Conservation (phyloP, 2,329 filamentous ascomycete genomes). For the Zymoseptoria passerinii region DNA sequence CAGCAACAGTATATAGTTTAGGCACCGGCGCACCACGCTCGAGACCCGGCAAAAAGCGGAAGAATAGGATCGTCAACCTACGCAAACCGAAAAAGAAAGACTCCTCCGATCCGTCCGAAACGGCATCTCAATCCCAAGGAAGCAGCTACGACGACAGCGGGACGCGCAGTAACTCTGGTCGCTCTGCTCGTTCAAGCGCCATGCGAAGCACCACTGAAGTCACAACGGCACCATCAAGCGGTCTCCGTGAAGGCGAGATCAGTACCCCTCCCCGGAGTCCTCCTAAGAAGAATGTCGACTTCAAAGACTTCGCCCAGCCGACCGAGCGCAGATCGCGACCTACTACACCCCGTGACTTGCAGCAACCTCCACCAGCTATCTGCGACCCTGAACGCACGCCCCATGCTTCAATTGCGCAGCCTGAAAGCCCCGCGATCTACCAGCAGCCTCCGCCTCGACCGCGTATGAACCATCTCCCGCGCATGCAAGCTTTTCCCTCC, state of each 20-base stretch:
- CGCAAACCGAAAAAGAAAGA: slow-evolving; percentile 49
- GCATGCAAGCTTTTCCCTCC: slow-evolving; percentile 14
- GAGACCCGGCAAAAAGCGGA: slow-evolving; percentile 64
- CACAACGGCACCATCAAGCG: slow-evolving; percentile 19
- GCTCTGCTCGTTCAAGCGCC: slow-evolving; percentile 38
- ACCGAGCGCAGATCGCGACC: slow-evolving; percentile 9
- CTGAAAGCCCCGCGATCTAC: slow-evolving; percentile 7
- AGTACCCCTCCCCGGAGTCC: slow-evolving; percentile 45
- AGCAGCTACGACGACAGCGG: slow-evolving; percentile 34
- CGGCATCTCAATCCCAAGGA: slow-evolving; percentile 28
- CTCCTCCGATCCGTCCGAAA: slow-evolving; percentile 38
- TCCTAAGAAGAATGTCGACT: slow-evolving; percentile 26
- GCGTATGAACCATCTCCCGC: slow-evolving; percentile 8
- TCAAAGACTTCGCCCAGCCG: slow-evolving; percentile 13
- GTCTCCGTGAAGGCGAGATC: slow-evolving; percentile 29
- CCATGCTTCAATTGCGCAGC: slow-evolving; percentile 21
- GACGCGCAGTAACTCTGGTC: slow-evolving; percentile 11
- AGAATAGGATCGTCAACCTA: slow-evolving; percentile 74
- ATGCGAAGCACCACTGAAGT: slow-evolving; percentile 50
- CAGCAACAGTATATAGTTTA: slow-evolving; percentile 42
- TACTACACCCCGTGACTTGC: slow-evolving; percentile 10
- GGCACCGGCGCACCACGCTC: slow-evolving; percentile 53
- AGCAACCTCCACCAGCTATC: slow-evolving; percentile 7
- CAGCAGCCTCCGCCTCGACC: slow-evolving; percentile 2
- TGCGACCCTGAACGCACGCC: slow-evolving; percentile 33